Evolutionary conservation across 768 basidiomycete species (phyloP).

Genomic region (Kwoniella bestiolae): DNA sequence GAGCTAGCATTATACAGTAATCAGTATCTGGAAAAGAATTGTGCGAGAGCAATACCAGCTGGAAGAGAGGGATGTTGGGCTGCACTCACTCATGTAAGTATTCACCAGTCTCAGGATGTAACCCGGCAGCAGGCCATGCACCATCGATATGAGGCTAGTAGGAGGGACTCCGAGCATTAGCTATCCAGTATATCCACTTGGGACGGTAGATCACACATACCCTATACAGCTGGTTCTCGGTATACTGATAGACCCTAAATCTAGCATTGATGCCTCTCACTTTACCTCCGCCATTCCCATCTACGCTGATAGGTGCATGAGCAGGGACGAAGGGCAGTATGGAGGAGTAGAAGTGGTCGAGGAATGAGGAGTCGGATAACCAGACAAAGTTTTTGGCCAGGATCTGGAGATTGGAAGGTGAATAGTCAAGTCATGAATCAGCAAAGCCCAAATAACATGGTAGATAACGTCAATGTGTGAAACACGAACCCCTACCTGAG

Average conservation of each 20-base stretch:
- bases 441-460: too few relatives aligned
- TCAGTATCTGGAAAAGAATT: slow-evolving; percentile 6
- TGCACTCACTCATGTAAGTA: slow-evolving; percentile 64
- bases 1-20: slow-evolving; percentile 29
- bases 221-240: slow-evolving; percentile 62
- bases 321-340: slow-evolving; percentile 61
- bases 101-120: slow-evolving; percentile 60
- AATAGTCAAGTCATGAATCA: not conserved
- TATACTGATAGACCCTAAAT: slow-evolving; percentile 64
- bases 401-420: slow-evolving; percentile 26
- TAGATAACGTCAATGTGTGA: too few relatives aligned
- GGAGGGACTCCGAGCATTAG: not conserved
- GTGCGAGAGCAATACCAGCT: too few relatives aligned
- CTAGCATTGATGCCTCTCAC: slow-evolving; percentile 63
- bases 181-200: slow-evolving; percentile 4
- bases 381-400: slow-evolving; percentile 64
- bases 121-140: slow-evolving; percentile 64
- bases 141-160: slow-evolving; percentile 63
- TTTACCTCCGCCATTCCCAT: slow-evolving; percentile 55
- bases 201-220: slow-evolving; percentile 28
- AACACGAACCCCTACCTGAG: too few relatives aligned
- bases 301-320: slow-evolving; percentile 48
- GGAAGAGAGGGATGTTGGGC: too few relatives aligned
- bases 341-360: slow-evolving; percentile 59
- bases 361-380: slow-evolving; percentile 62